Evolutionary conservation across 306 rosid species (phyloP).

Genomic region (Gillenia trifoliata): DNA sequence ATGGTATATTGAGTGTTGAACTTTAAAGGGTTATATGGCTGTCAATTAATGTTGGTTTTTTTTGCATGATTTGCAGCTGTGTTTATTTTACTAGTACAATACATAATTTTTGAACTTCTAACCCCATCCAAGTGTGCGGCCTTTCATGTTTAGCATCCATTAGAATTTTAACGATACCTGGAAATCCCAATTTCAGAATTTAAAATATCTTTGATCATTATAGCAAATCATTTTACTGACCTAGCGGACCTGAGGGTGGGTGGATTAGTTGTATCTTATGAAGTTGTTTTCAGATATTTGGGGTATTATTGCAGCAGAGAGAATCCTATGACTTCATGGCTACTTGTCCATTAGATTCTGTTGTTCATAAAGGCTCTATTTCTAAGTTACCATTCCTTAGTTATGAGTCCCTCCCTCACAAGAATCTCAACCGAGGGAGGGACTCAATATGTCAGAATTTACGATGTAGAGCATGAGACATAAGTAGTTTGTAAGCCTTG

Average conservation of each 20-base stretch:
- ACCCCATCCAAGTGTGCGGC: not conserved
- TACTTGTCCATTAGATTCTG: not conserved
- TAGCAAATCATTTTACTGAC: not conserved
- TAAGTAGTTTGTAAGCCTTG: not conserved
- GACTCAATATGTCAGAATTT: not conserved
- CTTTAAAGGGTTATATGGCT: not conserved
- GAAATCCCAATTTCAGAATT: not conserved
- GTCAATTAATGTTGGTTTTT: not conserved
- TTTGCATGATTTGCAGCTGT: not conserved
- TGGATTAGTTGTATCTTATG: not conserved
- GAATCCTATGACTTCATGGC: not conserved
- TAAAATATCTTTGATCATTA: not conserved
- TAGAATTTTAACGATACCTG: not conserved
- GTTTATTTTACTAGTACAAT: not conserved
- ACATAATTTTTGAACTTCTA: not conserved
- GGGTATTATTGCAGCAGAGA: not conserved
- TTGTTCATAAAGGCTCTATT: not conserved
- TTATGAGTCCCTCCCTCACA: not conserved
- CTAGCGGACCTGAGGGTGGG: not conserved
- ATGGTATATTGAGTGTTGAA: conserved; percentile 5
- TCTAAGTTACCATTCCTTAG: not conserved
- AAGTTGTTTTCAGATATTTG: not conserved
- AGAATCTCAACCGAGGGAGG: not conserved
- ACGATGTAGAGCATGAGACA: not conserved
- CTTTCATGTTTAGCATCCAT: not conserved